Conservation (phyloP, 2,329 filamentous ascomycete genomes). For the Sporothrix dimorphospora region DNA sequence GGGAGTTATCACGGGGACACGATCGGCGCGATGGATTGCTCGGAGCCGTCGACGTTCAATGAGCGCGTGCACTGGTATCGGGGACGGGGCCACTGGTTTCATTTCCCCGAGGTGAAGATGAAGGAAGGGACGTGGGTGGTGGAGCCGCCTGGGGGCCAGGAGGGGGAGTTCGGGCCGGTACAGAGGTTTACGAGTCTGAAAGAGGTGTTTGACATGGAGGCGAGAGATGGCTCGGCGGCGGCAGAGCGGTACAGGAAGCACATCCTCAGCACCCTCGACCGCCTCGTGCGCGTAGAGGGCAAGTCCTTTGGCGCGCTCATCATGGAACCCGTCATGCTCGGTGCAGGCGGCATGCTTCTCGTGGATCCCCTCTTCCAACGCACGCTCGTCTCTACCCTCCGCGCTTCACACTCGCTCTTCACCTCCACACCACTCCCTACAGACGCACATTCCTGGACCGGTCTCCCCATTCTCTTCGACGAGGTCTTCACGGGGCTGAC, state of each 20-base stretch:
- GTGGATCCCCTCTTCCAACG: slow-evolving; percentile 83
- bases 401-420: slow-evolving; percentile 46
- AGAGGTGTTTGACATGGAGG: slow-evolving; percentile 19
- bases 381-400: slow-evolving; percentile 68
- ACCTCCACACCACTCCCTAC: background rate
- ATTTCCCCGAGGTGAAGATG: slow-evolving; percentile 74
- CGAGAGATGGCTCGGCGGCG: slow-evolving; percentile 42
- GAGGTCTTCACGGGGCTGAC: slow-evolving; percentile 88
- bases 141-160: slow-evolving; percentile 44
- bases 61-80: slow-evolving; percentile 86
- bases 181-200: background rate
- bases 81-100: slow-evolving; percentile 79
- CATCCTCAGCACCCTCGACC: slow-evolving; percentile 56
- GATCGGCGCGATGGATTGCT: slow-evolving; percentile 84
- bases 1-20: slow-evolving; percentile 88
- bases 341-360: slow-evolving; percentile 82
- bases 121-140: slow-evolving; percentile 68
- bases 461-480: slow-evolving; percentile 79
- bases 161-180: slow-evolving; percentile 4
- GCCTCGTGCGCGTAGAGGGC: slow-evolving; percentile 57
- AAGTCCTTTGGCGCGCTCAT: slow-evolving; percentile 76
- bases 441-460: slow-evolving; percentile 59
- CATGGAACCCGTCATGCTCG: slow-evolving; percentile 78
- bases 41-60: slow-evolving; percentile 77
- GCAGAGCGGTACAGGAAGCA: slow-evolving; percentile 61